Evolutionary conservation across 1,139 yeast genomes (phyloP).

Genomic region (Eremothecium coryli): DNA sequence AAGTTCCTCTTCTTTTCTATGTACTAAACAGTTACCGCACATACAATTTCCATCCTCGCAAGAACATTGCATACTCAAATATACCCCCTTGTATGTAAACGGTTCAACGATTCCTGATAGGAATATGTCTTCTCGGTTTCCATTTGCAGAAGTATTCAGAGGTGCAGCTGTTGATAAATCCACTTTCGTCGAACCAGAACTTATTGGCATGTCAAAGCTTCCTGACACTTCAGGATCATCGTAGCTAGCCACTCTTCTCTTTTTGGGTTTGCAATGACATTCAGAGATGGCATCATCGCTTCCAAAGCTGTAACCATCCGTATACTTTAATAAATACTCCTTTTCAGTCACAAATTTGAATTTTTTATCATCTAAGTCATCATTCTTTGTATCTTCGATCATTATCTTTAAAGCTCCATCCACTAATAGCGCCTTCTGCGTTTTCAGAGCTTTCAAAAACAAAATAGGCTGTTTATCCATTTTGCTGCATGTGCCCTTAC

Average conservation of each 20-base stretch:
- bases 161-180: not conserved
- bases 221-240: constrained; percentile 3
- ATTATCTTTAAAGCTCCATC: constrained; percentile 27
- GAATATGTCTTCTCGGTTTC: not conserved
- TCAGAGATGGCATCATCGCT: not conserved
- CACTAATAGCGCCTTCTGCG: constrained; percentile 25
- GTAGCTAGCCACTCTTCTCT: not conserved
- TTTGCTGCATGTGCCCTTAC: constrained; percentile 14
- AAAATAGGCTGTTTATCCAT: constrained; percentile 28
- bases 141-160: not conserved
- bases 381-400: constrained; percentile 14
- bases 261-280: not conserved
- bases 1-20: constrained; percentile 29
- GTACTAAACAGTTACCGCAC: constrained; percentile 30
- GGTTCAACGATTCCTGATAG: constrained; percentile 18
- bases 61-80: constrained; percentile 28
- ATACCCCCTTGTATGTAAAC: constrained; percentile 28
- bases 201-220: not conserved
- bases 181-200: not conserved
- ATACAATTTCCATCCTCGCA: constrained; percentile 26
- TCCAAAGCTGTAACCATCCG: not conserved
- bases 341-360: constrained; percentile 21
- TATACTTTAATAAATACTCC: constrained; percentile 18
- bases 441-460: constrained; percentile 23
- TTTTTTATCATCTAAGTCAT: constrained; percentile 9